Percentiles rank a stretch among this genome's conserved stretches.
These are phyloP conservation scores for Apiosordaria backusii DNA, from an alignment of 495 filamentous ascomycete genomes.

Conservation along the genomic window DNA sequence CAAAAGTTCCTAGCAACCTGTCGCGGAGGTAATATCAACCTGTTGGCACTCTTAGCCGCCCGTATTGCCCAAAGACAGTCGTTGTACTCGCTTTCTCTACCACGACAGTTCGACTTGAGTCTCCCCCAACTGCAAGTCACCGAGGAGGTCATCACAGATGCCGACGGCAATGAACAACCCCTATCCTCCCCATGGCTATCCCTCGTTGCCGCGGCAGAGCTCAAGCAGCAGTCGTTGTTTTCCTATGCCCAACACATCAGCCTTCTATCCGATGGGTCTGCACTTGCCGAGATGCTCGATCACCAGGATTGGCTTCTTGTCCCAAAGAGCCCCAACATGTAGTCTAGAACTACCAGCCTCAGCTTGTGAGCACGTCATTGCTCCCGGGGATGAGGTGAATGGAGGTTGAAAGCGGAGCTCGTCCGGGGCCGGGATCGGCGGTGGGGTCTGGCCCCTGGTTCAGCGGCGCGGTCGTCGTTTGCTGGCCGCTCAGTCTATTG, in stretches of 20 bases:
- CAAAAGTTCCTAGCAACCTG: slow-evolving; percentile 36
- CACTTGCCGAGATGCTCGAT: slow-evolving; percentile 6
- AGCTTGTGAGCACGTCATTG: slow-evolving; percentile 9
- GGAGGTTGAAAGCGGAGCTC: not conserved
- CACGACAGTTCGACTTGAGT: not conserved
- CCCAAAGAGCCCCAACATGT: slow-evolving; percentile 7
- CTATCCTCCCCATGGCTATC: slow-evolving; percentile 19
- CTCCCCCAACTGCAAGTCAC: not conserved
- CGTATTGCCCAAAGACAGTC: slow-evolving; percentile 28
- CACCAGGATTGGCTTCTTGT: slow-evolving; percentile 14
- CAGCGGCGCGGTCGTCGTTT: not conserved
- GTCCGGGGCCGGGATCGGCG: not conserved
- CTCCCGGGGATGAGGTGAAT: not conserved
- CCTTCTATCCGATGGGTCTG: not conserved
- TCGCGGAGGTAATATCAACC: slow-evolving; percentile 34
- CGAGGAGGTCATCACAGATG: slow-evolving; percentile 13
- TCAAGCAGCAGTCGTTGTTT: slow-evolving; percentile 13
- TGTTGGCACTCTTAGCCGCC: slow-evolving; percentile 29
- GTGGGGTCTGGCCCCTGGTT: not conserved
- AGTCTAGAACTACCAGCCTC: not conserved
- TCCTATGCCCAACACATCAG: slow-evolving; percentile 4
- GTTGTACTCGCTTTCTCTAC: not conserved
- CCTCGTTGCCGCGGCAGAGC: slow-evolving; percentile 18
- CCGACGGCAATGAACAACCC: not conserved
- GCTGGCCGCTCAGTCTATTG: not conserved